These are phyloP conservation scores for Pichia eremophila DNA, from an alignment of 805 yeast genomes.

Conservation along the genomic window DNA sequence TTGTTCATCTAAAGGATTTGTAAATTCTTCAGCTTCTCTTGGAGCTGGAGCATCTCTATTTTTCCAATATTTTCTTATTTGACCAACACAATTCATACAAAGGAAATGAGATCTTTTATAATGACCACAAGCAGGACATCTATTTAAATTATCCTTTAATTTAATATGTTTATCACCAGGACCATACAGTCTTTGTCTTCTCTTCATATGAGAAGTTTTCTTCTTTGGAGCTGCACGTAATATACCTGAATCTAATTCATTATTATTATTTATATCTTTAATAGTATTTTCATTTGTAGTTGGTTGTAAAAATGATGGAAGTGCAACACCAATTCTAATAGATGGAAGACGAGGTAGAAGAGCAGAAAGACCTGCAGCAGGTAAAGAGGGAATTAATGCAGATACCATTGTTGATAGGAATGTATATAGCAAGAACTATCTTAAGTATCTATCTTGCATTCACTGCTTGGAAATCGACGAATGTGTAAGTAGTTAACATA, in stretches of 20 bases:
- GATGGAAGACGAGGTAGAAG: slow-evolving; percentile 14
- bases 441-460: too few species aligned
- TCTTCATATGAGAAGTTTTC: slow-evolving; percentile 79
- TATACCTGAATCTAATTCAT: slow-evolving; percentile 58
- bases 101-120: slow-evolving; percentile 82
- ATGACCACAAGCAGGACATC: slow-evolving; percentile 95
- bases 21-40: slow-evolving; percentile 32
- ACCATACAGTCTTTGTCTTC: slow-evolving; percentile 73
- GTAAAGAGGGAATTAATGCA: background rate
- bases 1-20: slow-evolving; percentile 50
- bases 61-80: slow-evolving; percentile 66
- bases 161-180: slow-evolving; percentile 77
- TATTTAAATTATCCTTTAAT: slow-evolving; percentile 63
- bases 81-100: slow-evolving; percentile 87
- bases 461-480: too few species aligned
- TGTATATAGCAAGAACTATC: background rate
- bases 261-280: slow-evolving; percentile 22
- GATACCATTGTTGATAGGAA: background rate
- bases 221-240: slow-evolving; percentile 89
- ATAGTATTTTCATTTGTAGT: slow-evolving; percentile 8
- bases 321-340: slow-evolving; percentile 12
- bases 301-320: slow-evolving; percentile 14
- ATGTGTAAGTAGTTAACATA: too few species aligned
- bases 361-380: background rate
- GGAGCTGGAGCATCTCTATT: slow-evolving; percentile 24